phyloP scores from a whole-genome alignment of 495 filamentous ascomycete species.

The Hypomontagnella monticulosa region DNA sequence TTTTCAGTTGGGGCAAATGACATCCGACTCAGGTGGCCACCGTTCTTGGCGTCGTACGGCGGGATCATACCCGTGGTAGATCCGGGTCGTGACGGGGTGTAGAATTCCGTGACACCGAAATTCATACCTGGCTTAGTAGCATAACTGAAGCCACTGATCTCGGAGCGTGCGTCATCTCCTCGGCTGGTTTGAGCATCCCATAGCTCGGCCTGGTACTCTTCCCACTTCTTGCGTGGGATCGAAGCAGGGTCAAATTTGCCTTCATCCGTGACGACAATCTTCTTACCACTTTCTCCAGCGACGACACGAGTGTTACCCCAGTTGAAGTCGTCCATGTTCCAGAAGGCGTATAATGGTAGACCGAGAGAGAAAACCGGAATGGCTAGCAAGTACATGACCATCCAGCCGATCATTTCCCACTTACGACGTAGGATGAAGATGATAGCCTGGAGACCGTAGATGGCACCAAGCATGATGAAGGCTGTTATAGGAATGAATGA shows the following conservation, averaged over 20 bases:
- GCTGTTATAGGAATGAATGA: conserved; percentile 79
- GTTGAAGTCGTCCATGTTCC: conserved; percentile 99
- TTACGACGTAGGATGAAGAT: conserved; percentile 96
- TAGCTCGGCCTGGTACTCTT: conserved; percentile 96
- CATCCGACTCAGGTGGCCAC: conserved; percentile 68
- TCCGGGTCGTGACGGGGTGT: conserved; percentile 71
- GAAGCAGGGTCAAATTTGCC: conserved; percentile 95
- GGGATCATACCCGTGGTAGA: conserved; percentile 71
- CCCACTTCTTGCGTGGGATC: conserved; percentile 98
- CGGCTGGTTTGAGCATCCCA: conserved; percentile 90
- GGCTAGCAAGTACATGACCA: conserved; percentile 93
- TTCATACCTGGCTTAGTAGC: conserved; percentile 79
- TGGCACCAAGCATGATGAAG: conserved; percentile 88
- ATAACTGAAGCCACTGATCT: conserved; percentile 90
- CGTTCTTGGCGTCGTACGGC: conserved; percentile 46
- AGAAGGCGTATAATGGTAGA: conserved; percentile 95
- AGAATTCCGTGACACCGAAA: conserved; percentile 68
- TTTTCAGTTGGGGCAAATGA: conserved; percentile 80
- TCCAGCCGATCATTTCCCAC: conserved; percentile 99
- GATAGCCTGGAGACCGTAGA: conserved; percentile 96
- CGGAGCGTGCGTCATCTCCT: conserved; percentile 85
- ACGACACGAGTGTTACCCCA: conserved; percentile 98
- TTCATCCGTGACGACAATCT: conserved; percentile 94
- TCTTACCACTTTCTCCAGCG: conserved; percentile 92
- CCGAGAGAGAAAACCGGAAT: conserved; percentile 92